Percentiles rank a stretch among this genome's conserved stretches.
These are phyloP conservation scores for Daldinia loculata DNA, from an alignment of 495 filamentous ascomycete genomes.

Conservation along the genomic window DNA sequence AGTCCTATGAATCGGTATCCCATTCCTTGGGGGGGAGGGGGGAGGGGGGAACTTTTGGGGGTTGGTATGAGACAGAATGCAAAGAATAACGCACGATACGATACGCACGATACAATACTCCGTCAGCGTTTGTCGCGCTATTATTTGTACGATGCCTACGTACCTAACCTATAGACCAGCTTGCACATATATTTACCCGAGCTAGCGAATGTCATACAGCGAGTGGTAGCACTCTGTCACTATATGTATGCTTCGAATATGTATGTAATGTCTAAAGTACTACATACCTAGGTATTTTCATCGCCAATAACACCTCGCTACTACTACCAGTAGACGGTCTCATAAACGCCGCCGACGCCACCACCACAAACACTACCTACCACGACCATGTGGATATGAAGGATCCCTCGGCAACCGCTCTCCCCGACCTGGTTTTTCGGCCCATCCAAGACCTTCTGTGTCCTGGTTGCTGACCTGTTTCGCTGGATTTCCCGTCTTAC, in stretches of 20 bases:
- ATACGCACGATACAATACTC: constrained; percentile 33
- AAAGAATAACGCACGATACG: constrained; percentile 37
- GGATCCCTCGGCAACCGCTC: constrained; percentile 28
- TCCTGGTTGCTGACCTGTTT: constrained; percentile 17
- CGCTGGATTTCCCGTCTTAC: constrained; percentile 25
- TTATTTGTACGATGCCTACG: background rate
- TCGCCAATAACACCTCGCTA: constrained; percentile 9
- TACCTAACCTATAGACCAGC: background rate
- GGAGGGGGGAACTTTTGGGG: constrained; percentile 2
- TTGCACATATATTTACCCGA: constrained; percentile 29
- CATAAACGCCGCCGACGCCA: constrained; percentile 13
- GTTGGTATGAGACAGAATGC: constrained; percentile 27
- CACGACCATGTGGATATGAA: constrained; percentile 10
- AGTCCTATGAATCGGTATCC: constrained; percentile 32
- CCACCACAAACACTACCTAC: constrained; percentile 1
- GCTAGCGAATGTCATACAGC: constrained; percentile 33
- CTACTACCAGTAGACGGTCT: constrained; percentile 5
- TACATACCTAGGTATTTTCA: constrained; percentile 28
- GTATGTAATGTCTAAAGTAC: constrained; percentile 38
- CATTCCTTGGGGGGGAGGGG: constrained; percentile 13
- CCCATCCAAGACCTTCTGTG: constrained; percentile 7
- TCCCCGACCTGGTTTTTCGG: constrained; percentile 32
- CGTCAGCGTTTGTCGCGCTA: constrained; percentile 37
- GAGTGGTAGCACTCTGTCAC: constrained; percentile 18
- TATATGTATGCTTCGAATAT: constrained; percentile 24